Conservation (phyloP, 139 green algal species). For the Pseudopediastrum boryanum region DNA sequence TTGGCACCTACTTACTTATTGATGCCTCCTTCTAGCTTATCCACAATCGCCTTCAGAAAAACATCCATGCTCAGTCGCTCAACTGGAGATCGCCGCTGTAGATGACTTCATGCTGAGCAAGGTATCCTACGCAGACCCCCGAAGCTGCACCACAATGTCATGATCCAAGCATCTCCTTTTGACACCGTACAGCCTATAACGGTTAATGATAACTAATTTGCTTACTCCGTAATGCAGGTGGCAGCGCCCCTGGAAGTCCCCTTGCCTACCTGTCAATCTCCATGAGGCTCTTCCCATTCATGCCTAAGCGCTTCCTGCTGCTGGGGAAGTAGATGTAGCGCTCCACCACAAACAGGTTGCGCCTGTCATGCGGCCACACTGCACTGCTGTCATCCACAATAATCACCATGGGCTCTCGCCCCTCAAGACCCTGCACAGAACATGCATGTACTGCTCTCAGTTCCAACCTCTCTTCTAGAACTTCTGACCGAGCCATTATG, state of each 20-base stretch:
- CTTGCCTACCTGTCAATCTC: slow-evolving; percentile 44
- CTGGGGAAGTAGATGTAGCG: slow-evolving; percentile 93
- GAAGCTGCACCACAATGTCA: no score
- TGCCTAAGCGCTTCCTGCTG: slow-evolving; percentile 41
- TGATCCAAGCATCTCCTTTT: no score
- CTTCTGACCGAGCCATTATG: no score
- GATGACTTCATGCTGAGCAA: no score
- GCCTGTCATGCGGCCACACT: slow-evolving; percentile 81
- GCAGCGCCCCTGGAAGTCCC: not conserved
- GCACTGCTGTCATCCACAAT: slow-evolving; percentile 91
- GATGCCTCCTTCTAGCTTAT: no score
- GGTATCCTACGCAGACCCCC: no score
- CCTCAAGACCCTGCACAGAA: slow-evolving; percentile 80
- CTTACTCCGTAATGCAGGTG: not conserved
- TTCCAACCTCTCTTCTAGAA: not conserved
- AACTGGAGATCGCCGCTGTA: no score
- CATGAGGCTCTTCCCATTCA: slow-evolving; percentile 53
- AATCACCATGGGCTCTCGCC: slow-evolving; percentile 63
- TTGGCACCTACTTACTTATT: no score
- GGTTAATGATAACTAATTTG: no score
- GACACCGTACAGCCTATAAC: no score
- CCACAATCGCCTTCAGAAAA: no score
- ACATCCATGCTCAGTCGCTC: no score
- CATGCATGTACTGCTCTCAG: not conserved
- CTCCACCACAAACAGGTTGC: slow-evolving; percentile 85